Base-by-base conservation (phyloP, 202 grass and related monocot species). In the Miscanthus sacchariflorus region DNA sequence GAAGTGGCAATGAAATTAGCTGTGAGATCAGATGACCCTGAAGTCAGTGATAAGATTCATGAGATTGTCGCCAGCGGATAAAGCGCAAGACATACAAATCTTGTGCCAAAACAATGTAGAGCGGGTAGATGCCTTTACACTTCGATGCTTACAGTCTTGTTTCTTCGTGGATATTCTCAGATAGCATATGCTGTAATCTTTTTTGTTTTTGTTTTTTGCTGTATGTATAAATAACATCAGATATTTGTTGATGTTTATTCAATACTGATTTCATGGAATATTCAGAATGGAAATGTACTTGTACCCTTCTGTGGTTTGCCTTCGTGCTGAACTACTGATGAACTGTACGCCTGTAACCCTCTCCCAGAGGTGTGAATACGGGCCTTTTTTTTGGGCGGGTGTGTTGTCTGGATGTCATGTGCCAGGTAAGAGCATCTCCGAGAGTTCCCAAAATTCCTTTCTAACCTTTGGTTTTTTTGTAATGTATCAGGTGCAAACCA, bases 1-100 rank as follows among this genome's bases (percentile, higher is more conserved):
- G 89, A 96, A 86, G 94, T 96, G 48, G 94, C 91, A 5, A 96
- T 96, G 94, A 96, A 96, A 79, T 90, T 96, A 19, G 80, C 88
- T 42, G 94, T 96, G 74, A 90, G 94, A 76, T 92, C 94, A 70
- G 94, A 96, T 39, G 91, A 93, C 76, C 91, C 83, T 15, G 88
- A 90, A 54, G 77, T 96, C 86, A 83, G 91, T 63, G 91, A 90
- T n/a, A 92, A 88, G 85, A 93, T 96, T 56, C 94, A 96, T 36
- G 87, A 96, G 78, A 93, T 96, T 76, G 94, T 96, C 14, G 82
- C 88, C 46, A 89, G 79, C 10, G 90, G 91, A 19, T 96, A 79
- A 81, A 50, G 5, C 9, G 9, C 56, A 52, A 12, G 5, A 7
- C 43, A 17, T 2, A 7, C 43, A 6, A 59, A 10, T n/a, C 68